A percentile compares a stretch with the other conserved stretches of the same genome.
These are phyloP conservation scores for Brassica juncea DNA, from an alignment of 345 rosid genomes.

Conservation along the genomic window DNA sequence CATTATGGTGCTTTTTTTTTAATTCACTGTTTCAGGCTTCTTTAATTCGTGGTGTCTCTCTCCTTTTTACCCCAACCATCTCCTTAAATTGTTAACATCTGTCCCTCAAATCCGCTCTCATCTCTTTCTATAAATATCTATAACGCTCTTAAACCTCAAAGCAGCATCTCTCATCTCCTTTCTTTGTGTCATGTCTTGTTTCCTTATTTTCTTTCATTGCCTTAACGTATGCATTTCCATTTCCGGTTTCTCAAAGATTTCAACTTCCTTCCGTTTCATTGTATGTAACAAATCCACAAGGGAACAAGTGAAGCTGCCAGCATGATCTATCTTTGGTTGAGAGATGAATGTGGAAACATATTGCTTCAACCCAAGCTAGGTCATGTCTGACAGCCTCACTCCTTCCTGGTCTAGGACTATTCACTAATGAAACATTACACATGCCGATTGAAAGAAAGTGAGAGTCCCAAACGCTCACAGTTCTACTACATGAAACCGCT, in stretches of 20 bases:
- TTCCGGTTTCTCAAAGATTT: not conserved
- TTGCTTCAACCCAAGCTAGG: not conserved
- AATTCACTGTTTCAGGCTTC: constrained; percentile 42
- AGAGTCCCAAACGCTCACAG: not conserved
- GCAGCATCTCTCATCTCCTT: not conserved
- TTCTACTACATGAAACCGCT: not conserved
- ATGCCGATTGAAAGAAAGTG: not conserved
- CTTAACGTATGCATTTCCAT: not conserved
- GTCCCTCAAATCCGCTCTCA: constrained; percentile 12
- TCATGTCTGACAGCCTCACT: constrained; percentile 1
- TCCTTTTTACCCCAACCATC: constrained; percentile 31
- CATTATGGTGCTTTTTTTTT: constrained; percentile 40
- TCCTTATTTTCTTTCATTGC: constrained; percentile 11
- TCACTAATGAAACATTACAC: not conserved
- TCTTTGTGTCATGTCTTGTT: not conserved
- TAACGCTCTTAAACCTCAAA: constrained; percentile 16
- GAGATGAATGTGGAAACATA: not conserved
- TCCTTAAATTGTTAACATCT: constrained; percentile 13
- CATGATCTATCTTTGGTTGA: constrained; percentile 80
- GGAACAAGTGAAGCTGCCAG: constrained; percentile 98
- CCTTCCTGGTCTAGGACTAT: not conserved
- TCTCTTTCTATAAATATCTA: constrained; percentile 30
- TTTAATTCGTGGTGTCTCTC: constrained; percentile 34
- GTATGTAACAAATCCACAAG: constrained; percentile 40
- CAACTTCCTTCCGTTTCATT: not conserved